A percentile compares a stretch with the other conserved stretches of the same genome.
These are phyloP conservation scores for Colletotrichum sp. DNA, from an alignment of 2,329 filamentous ascomycete species.

Conservation along the genomic window DNA sequence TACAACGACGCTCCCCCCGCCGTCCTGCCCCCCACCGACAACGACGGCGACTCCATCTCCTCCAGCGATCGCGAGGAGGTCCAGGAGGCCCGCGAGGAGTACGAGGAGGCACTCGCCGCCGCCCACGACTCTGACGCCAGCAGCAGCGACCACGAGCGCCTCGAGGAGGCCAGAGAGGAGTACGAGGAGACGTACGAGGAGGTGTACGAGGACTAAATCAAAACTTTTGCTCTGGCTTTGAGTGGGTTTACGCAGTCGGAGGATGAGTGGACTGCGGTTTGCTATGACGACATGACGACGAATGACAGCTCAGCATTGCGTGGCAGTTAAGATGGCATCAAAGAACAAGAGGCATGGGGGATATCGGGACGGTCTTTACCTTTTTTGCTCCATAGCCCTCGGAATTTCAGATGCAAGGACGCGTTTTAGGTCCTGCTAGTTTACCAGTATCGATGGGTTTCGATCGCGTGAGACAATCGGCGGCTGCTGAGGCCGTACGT, in stretches of 20 bases:
- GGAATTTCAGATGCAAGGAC: conserved; percentile 13
- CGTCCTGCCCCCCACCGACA: conserved; percentile 41
- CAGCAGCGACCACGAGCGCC: conserved; percentile 56
- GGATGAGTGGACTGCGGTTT: background rate
- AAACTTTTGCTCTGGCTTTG: background rate
- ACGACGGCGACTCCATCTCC: conserved; percentile 45
- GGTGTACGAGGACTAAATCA: conserved; percentile 32
- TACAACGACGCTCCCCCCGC: conserved; percentile 32
- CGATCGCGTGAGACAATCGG: background rate
- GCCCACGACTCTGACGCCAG: conserved; percentile 48
- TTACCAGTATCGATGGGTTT: background rate
- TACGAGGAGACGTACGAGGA: conserved; percentile 57
- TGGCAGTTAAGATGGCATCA: conserved; percentile 6
- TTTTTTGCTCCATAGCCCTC: background rate
- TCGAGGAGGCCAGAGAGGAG: conserved; percentile 57
- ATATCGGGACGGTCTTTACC: conserved; percentile 1
- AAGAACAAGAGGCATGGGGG: conserved; percentile 1
- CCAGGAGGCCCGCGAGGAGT: conserved; percentile 45
- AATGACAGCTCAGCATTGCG: conserved; percentile 12
- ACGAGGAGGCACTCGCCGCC: conserved; percentile 45
- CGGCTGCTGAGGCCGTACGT: background rate
- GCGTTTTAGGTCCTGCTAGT: background rate
- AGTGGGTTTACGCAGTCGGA: background rate
- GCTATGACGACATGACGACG: conserved; percentile 13
- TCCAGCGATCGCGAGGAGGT: conserved; percentile 47